These are phyloP conservation scores for Lagerstroemia speciosa DNA, from an alignment of 345 rosid genomes.

Conservation along the genomic window DNA sequence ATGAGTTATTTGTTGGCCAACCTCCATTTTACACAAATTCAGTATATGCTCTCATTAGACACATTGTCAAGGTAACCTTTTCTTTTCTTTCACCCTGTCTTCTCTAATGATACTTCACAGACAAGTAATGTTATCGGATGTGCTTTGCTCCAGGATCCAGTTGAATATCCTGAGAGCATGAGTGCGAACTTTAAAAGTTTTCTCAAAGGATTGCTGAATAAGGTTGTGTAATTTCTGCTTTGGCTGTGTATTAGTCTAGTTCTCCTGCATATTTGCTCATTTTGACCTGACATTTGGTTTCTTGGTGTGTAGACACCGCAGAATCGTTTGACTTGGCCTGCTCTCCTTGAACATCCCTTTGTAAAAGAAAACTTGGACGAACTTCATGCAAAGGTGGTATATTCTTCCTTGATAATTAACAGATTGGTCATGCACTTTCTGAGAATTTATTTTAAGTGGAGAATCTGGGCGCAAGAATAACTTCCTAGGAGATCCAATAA, in stretches of 20 bases:
- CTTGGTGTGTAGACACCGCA: slow-evolving; percentile 65
- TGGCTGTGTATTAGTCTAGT: slow-evolving; percentile 1
- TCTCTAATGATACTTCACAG: slow-evolving; percentile 4
- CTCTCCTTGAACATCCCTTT: slow-evolving; percentile 91
- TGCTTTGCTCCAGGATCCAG: slow-evolving; percentile 69
- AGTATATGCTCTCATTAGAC: slow-evolving; percentile 92
- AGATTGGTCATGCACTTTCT: neutral
- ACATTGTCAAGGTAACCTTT: slow-evolving; percentile 74
- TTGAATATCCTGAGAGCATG: slow-evolving; percentile 91
- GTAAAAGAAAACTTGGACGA: slow-evolving; percentile 65
- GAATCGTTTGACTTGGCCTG: slow-evolving; percentile 88
- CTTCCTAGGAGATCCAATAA: neutral
- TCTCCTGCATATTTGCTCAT: slow-evolving; percentile 6
- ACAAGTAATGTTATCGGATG: slow-evolving; percentile 27
- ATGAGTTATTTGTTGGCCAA: slow-evolving; percentile 92
- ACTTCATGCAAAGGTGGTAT: slow-evolving; percentile 57
- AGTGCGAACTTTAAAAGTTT: slow-evolving; percentile 78
- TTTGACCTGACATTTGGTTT: slow-evolving; percentile 9
- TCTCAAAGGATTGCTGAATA: slow-evolving; percentile 87
- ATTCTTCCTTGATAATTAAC: slow-evolving; percentile 5
- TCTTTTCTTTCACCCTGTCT: slow-evolving; percentile 6
- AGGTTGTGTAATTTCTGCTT: slow-evolving; percentile 34
- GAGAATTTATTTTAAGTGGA: neutral
- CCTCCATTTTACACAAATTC: slow-evolving; percentile 99
- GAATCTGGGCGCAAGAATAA: neutral